Evolutionary conservation across 495 filamentous ascomycete species (phyloP).

Genomic region (Lophiostoma macrostomum): DNA sequence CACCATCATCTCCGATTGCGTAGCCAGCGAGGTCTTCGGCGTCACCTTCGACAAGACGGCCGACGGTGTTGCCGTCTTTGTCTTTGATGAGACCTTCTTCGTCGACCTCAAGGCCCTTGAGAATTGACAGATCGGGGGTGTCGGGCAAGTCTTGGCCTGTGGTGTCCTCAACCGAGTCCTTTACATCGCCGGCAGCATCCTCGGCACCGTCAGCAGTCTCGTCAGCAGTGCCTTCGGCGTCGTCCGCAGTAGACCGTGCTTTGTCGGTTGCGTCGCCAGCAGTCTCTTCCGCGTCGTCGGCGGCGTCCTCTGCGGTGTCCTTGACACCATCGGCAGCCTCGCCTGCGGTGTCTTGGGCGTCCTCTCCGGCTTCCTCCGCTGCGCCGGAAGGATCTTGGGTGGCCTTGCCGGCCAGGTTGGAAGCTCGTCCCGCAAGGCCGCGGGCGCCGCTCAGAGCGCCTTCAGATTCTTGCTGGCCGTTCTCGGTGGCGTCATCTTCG

Average conservation of each 20-base stretch:
- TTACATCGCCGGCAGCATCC: slow-evolving; percentile 28
- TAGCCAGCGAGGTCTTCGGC: slow-evolving; percentile 60
- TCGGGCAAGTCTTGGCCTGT: slow-evolving; percentile 38
- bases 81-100: slow-evolving; percentile 58
- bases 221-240: slow-evolving; percentile 36
- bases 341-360: slow-evolving; percentile 24
- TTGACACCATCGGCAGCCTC: slow-evolving; percentile 25
- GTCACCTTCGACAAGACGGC: slow-evolving; percentile 58
- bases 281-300: slow-evolving; percentile 23
- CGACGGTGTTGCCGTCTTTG: slow-evolving; percentile 54
- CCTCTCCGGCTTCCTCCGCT: slow-evolving; percentile 22
- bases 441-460: slow-evolving; percentile 30
- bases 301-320: slow-evolving; percentile 24
- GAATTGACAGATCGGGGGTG: slow-evolving; percentile 48
- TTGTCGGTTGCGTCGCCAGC: slow-evolving; percentile 3
- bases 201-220: slow-evolving; percentile 28
- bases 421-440: slow-evolving; percentile 38
- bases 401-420: slow-evolving; percentile 26
- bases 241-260: slow-evolving; percentile 15
- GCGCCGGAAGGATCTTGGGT: slow-evolving; percentile 21
- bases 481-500: slow-evolving; percentile 31
- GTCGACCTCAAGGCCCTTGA: slow-evolving; percentile 56
- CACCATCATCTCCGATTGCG: slow-evolving; percentile 58
- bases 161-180: slow-evolving; percentile 34
- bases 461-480: slow-evolving; percentile 8